Percentiles rank a stretch among this genome's conserved stretches.
These are phyloP conservation scores for Yamadazyma songkhlaensis DNA, from an alignment of 1,139 yeast species.

Conservation along the genomic window DNA sequence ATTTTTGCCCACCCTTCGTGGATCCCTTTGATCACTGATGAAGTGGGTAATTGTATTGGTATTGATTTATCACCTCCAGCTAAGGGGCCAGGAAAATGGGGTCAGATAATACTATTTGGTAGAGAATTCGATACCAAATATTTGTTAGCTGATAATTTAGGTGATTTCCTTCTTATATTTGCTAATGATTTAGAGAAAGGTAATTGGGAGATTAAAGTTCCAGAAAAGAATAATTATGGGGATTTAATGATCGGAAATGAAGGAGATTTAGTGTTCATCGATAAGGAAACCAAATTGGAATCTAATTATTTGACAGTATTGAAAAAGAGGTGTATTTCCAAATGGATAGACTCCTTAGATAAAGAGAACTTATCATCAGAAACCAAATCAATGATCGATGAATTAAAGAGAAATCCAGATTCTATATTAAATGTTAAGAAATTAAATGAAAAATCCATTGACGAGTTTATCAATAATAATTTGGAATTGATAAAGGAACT, in stretches of 20 bases:
- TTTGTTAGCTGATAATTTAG: constrained; percentile 79
- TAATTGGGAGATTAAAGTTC: constrained; percentile 63
- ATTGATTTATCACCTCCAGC: constrained; percentile 85
- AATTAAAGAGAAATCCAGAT: constrained; percentile 21
- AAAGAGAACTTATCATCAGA: constrained; percentile 10
- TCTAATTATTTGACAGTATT: constrained; percentile 14
- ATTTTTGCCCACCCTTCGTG: constrained; percentile 84
- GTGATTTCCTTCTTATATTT: constrained; percentile 72
- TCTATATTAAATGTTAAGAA: constrained; percentile 18
- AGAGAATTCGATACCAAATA: constrained; percentile 85
- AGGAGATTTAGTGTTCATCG: constrained; percentile 54
- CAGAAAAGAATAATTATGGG: constrained; percentile 41
- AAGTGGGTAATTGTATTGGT: constrained; percentile 86
- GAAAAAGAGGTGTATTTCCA: constrained; percentile 15
- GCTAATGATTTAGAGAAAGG: constrained; percentile 84
- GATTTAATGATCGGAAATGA: constrained; percentile 61
- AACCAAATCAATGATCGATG: constrained; percentile 8
- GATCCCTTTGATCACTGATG: constrained; percentile 89
- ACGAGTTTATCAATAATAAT: constrained; percentile 27
- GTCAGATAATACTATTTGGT: constrained; percentile 86
- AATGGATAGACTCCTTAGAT: constrained; percentile 31
- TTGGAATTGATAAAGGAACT: constrained; percentile 14
- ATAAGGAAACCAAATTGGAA: constrained; percentile 25
- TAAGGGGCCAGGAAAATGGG: constrained; percentile 57
- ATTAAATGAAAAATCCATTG: constrained; percentile 22